Evolutionary conservation across 371 early-diverging fungal species (phyloP).

Genomic region (Mucor sp.): DNA sequence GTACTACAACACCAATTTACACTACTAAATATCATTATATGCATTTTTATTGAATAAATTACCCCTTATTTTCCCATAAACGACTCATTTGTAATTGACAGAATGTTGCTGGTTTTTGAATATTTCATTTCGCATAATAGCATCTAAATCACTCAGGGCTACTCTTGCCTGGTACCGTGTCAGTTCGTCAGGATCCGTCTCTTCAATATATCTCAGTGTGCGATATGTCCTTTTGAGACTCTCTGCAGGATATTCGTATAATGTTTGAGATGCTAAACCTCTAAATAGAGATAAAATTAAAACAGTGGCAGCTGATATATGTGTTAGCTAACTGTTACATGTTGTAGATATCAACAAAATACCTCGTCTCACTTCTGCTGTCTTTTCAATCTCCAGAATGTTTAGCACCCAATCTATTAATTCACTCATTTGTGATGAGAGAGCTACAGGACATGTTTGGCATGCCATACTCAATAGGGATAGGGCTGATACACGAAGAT

Average conservation of each 20-base stretch:
- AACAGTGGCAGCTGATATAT: slow-evolving; percentile 60
- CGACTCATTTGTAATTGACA: slow-evolving; percentile 13
- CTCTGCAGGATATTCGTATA: slow-evolving; percentile 60
- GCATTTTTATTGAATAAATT: slow-evolving; percentile 7
- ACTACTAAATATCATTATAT: background rate
- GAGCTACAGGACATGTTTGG: slow-evolving; percentile 72
- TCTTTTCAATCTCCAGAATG: slow-evolving; percentile 67
- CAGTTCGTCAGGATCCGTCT: slow-evolving; percentile 69
- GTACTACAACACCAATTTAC: slow-evolving; percentile 2
- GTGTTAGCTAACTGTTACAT: background rate
- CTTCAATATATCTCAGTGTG: slow-evolving; percentile 63
- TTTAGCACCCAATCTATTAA: slow-evolving; percentile 67
- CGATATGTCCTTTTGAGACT: slow-evolving; percentile 59
- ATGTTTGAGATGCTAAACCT: slow-evolving; percentile 60
- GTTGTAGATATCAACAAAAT: background rate
- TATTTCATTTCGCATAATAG: slow-evolving; percentile 54
- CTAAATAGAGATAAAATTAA: slow-evolving; percentile 69
- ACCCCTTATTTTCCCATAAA: background rate
- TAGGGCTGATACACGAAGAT: slow-evolving; percentile 64
- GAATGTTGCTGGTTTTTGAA: slow-evolving; percentile 25
- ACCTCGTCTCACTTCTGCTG: slow-evolving; percentile 67
- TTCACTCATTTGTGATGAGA: slow-evolving; percentile 65
- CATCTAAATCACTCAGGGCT: slow-evolving; percentile 66
- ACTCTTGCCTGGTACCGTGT: slow-evolving; percentile 67
- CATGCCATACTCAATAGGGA: slow-evolving; percentile 76